Base-by-base conservation (phyloP, 2,329 filamentous ascomycete species). In the Colletotrichum chlorophyti region DNA sequence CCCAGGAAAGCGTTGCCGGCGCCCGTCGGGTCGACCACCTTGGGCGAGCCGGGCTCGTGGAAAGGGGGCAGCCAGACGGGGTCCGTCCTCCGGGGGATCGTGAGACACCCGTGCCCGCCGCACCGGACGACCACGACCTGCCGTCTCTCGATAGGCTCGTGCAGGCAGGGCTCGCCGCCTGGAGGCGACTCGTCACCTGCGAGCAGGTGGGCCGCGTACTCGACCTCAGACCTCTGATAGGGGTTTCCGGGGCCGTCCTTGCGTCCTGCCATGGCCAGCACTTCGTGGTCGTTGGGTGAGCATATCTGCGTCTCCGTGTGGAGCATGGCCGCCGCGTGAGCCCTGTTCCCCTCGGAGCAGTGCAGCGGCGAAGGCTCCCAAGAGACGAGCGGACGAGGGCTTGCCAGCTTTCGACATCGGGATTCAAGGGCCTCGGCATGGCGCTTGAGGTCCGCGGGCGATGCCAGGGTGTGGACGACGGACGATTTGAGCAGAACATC, bases 331-430 rank as follows among this genome's bases (percentile, higher is more conserved):
- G 19, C 12, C 2, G 23, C 3, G 2, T 57, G 52, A 8, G n/a
- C 23, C 21, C 17, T 24, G 15, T 15, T 8, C 3, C 23, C 19
- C 1, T 12, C 11, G 9, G 27, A 17, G 24, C 38, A 43, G 14
- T 29, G n/a, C 10, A 57, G 31, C n/a, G 53, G 47, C 0, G 53
- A 57, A 4, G 58, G 52, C 21, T 60, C 58, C 58, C 58, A 60
- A 1, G 35, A 32, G 19, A 60, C 10, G 5, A 49, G 0, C 0
- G 34, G 4, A 14, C 6, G 0, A 4, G 15, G 6, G 12, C 12
- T 11, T 4, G 8, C 11, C 2, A 12, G 11, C 2, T 38, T 1
- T 6, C 12, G 6, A 14, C 12, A 15, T 6, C 35, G 24, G 5
- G 17, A 11, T 3, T 11, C 7, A 0, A 57, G 34, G 5, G 15